Percentiles rank a stretch among this genome's conserved stretches.
Evolutionary conservation across 2,329 filamentous ascomycete genomes (phyloP).

Genomic region (Pezicula neosporulosa): DNA sequence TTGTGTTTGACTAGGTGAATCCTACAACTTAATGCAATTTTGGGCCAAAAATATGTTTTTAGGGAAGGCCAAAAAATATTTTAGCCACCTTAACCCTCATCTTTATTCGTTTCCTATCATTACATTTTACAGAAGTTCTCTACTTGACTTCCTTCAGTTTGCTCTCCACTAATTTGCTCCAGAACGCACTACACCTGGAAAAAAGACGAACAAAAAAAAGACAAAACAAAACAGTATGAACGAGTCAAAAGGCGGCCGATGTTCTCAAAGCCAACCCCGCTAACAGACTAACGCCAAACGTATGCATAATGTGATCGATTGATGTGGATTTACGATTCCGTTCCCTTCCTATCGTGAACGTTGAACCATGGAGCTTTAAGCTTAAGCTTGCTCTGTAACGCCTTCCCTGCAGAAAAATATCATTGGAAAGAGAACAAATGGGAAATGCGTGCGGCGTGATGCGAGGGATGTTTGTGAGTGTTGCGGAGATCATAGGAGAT

Average conservation of each 20-base stretch:
- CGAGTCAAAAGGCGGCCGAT: not conserved
- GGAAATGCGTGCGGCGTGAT: no score
- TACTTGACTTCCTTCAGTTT: not conserved
- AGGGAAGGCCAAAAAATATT: no score
- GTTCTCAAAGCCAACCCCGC: slow-evolving; percentile 1
- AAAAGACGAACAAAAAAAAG: not conserved
- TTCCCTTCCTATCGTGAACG: not conserved
- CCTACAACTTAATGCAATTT: no score
- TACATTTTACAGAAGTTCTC: not conserved
- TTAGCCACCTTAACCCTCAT: not conserved
- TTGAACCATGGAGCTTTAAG: not conserved
- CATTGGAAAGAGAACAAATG: no score
- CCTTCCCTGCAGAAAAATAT: not conserved
- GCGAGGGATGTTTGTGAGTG: not conserved
- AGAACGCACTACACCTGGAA: not conserved
- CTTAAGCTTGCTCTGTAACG: not conserved
- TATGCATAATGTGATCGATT: not conserved
- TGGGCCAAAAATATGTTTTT: no score
- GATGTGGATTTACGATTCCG: not conserved
- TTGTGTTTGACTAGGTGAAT: no score
- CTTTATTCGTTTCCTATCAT: not conserved
- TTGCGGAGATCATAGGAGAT: slow-evolving; percentile 55
- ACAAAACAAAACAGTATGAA: not conserved
- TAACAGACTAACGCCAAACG: not conserved
- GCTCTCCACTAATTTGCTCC: not conserved